A percentile compares a stretch with the other conserved stretches of the same genome.
Conservation (phyloP, 129 eudicot genomes). For the Arctium lappa region DNA sequence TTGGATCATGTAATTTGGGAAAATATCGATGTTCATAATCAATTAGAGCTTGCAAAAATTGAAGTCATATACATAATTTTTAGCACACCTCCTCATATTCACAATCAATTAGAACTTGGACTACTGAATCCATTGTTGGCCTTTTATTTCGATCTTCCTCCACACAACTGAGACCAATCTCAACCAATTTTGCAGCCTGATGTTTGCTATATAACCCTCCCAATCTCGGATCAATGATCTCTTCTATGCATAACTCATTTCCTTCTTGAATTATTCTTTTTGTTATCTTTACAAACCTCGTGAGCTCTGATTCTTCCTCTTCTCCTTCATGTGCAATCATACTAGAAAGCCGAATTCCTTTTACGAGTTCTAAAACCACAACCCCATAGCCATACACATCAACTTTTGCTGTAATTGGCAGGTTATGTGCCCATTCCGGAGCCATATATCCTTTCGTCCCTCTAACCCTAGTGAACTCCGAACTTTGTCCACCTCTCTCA, state of each 20-base stretch:
- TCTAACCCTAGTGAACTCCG: constrained; percentile 31
- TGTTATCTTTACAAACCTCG: constrained; percentile 10
- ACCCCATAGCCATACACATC: constrained; percentile 60
- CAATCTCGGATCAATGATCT: constrained; percentile 29
- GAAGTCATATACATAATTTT: too few species aligned
- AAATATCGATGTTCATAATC: too few species aligned
- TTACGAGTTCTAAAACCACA: constrained; percentile 48
- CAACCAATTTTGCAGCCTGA: constrained; percentile 27
- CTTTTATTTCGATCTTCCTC: constrained; percentile 31
- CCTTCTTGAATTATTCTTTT: constrained; percentile 17
- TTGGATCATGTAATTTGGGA: too few species aligned
- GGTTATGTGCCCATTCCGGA: constrained; percentile 32
- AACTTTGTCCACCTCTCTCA: constrained; percentile 29
- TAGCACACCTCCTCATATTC: too few species aligned
- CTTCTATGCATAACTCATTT: constrained; percentile 28
- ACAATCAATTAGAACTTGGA: too few species aligned
- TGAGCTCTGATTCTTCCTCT: constrained; percentile 14
- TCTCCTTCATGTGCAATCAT: constrained; percentile 19
- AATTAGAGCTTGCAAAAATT: too few species aligned
- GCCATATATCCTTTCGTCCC: constrained; percentile 45
- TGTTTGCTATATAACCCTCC: constrained; percentile 5
- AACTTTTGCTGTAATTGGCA: constrained; percentile 52
- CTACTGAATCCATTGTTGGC: too few species aligned
- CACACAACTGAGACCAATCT: constrained; percentile 29
- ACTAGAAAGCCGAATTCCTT: constrained; percentile 36